Conservation (phyloP, 2,329 filamentous ascomycete genomes). For the Paradendryphiella salina region DNA sequence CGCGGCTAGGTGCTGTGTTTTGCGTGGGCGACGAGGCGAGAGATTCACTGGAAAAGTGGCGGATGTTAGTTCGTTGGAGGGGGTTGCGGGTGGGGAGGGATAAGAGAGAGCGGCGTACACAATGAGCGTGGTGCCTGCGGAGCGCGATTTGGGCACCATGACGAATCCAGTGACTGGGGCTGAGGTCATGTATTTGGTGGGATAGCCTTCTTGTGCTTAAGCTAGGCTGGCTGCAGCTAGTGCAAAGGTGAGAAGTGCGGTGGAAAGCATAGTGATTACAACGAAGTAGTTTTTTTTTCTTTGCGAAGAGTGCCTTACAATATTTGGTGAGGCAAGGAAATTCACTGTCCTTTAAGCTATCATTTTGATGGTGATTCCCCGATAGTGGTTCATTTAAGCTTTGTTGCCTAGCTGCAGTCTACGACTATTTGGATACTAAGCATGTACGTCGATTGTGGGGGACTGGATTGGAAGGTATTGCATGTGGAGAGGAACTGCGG, state of each 20-base stretch:
- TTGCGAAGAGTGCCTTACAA: too few species aligned
- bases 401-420: neutral
- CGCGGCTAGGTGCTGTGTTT: slow-evolving; percentile 35
- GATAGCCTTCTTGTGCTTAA: slow-evolving; percentile 33
- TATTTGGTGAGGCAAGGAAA: too few species aligned
- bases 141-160: slow-evolving; percentile 31
- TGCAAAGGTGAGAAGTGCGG: slow-evolving; percentile 22
- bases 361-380: too few species aligned
- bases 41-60: slow-evolving; percentile 22
- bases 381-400: too few species aligned
- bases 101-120: slow-evolving; percentile 21
- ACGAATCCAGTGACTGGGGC: slow-evolving; percentile 36
- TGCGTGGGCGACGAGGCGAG: slow-evolving; percentile 29
- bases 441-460: slow-evolving; percentile 9
- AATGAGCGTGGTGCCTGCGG: slow-evolving; percentile 27
- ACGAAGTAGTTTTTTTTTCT: too few species aligned
- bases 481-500: neutral
- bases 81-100: too few species aligned
- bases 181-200: slow-evolving; percentile 37
- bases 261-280: slow-evolving; percentile 21
- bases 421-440: neutral
- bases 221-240: slow-evolving; percentile 28
- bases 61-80: too few species aligned
- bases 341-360: too few species aligned
- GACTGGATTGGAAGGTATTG: neutral